A percentile compares a stretch with the other conserved stretches of the same genome.
Evolutionary conservation across 2,329 filamentous ascomycete genomes (phyloP).

Genomic region (Cytospora schulzeri): DNA sequence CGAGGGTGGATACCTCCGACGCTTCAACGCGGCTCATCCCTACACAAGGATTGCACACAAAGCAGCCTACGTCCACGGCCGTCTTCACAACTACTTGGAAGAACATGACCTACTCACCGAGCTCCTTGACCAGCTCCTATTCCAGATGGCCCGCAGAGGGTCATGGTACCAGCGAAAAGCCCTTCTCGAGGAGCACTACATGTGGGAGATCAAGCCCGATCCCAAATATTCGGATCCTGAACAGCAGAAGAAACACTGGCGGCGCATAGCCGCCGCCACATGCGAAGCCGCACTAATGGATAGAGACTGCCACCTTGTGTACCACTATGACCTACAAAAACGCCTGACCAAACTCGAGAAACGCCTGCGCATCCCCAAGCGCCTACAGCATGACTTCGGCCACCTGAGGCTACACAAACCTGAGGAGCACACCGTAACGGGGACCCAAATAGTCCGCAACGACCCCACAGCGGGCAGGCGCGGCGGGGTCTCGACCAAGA

Average conservation of each 20-base stretch:
- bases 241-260: slow-evolving; percentile 80
- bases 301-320: slow-evolving; percentile 84
- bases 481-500: slow-evolving; percentile 63
- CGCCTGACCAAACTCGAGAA: slow-evolving; percentile 90
- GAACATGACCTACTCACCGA: slow-evolving; percentile 77
- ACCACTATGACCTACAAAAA: slow-evolving; percentile 93
- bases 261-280: slow-evolving; percentile 71
- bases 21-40: slow-evolving; percentile 88
- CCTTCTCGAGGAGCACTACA: slow-evolving; percentile 92
- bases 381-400: slow-evolving; percentile 89
- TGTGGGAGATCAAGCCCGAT: slow-evolving; percentile 63
- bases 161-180: slow-evolving; percentile 97
- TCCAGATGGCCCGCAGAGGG: slow-evolving; percentile 82
- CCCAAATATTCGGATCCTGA: slow-evolving; percentile 43
- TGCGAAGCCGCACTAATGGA: slow-evolving; percentile 89
- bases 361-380: slow-evolving; percentile 76
- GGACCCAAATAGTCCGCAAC: slow-evolving; percentile 73
- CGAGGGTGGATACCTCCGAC: slow-evolving; percentile 85
- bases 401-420: slow-evolving; percentile 80
- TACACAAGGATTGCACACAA: slow-evolving; percentile 95
- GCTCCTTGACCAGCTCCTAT: slow-evolving; percentile 77
- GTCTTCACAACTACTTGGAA: slow-evolving; percentile 75
- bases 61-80: slow-evolving; percentile 74
- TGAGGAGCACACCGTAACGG: slow-evolving; percentile 72
- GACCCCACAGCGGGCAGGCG: slow-evolving; percentile 42